A percentile compares a stretch with the other conserved stretches of the same genome.
These are phyloP conservation scores for Hypoxylon crocopeplum DNA, from an alignment of 495 filamentous ascomycete species.

Conservation along the genomic window DNA sequence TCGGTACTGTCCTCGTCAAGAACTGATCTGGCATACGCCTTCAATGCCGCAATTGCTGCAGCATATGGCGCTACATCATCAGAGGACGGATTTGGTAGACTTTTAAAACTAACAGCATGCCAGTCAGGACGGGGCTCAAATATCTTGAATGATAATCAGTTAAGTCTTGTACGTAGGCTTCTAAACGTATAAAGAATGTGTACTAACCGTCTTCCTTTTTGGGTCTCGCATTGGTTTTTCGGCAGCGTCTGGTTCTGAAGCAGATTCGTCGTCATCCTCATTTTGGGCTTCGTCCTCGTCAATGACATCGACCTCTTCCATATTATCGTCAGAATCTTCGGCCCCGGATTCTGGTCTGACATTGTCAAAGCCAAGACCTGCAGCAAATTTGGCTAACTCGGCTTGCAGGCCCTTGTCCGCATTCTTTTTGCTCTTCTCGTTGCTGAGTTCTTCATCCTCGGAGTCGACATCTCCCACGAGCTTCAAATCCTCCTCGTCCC, in stretches of 20 bases:
- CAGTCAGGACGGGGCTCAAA: conserved; percentile 85
- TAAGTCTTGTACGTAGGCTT: conserved; percentile 2
- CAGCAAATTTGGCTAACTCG: conserved; percentile 53
- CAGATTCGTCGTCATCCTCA: conserved; percentile 39
- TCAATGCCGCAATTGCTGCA: conserved; percentile 71
- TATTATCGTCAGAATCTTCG: conserved; percentile 44
- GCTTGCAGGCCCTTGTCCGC: conserved; percentile 47
- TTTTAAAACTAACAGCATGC: conserved; percentile 72
- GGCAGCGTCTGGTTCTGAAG: conserved; percentile 20
- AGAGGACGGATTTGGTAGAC: conserved; percentile 55
- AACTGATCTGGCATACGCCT: conserved; percentile 74
- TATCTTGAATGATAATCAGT: conserved; percentile 56
- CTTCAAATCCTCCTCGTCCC: conserved; percentile 76
- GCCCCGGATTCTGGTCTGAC: conserved; percentile 33
- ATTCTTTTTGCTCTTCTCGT: conserved; percentile 35
- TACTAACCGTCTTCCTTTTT: conserved; percentile 54
- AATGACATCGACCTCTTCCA: conserved; percentile 38
- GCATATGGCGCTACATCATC: conserved; percentile 58
- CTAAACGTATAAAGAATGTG: conserved; percentile 29
- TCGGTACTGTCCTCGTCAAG: conserved; percentile 73
- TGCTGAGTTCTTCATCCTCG: conserved; percentile 63
- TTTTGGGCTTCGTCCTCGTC: conserved; percentile 32
- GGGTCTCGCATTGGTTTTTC: conserved; percentile 25
- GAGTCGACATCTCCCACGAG: conserved; percentile 68
- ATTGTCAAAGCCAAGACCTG: conserved; percentile 55